Conservation (phyloP, 2,329 filamentous ascomycete species). For the Ciborinia camelliae region DNA sequence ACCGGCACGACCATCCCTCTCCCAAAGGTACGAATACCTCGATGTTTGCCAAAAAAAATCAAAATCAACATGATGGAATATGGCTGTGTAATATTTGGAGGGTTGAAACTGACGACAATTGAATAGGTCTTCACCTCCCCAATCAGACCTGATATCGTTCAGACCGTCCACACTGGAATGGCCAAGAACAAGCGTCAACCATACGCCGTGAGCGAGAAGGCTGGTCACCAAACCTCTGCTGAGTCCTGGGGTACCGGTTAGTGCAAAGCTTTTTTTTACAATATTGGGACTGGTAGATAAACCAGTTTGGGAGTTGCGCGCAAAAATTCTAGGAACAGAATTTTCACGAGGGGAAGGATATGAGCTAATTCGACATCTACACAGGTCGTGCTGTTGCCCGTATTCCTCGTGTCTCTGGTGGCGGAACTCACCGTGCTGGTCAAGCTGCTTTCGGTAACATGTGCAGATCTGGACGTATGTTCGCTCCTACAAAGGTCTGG, state of each 20-base stretch:
- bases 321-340: background rate
- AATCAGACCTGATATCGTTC: slow-evolving; percentile 98
- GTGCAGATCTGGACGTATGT: slow-evolving; percentile 99
- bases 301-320: slow-evolving; percentile 1
- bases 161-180: slow-evolving; percentile 94
- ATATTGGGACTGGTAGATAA: background rate
- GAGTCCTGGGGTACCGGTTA: slow-evolving; percentile 99
- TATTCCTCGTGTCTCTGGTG: slow-evolving; percentile 99
- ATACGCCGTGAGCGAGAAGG: slow-evolving; percentile 99
- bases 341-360: slow-evolving; percentile 1
- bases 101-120: slow-evolving; percentile 28
- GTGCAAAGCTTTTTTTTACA: slow-evolving; percentile 44
- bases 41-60: slow-evolving; percentile 9
- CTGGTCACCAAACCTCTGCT: slow-evolving; percentile 98
- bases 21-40: slow-evolving; percentile 54
- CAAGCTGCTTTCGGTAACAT: slow-evolving; percentile 99
- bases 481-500: slow-evolving; percentile 99
- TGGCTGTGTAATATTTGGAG: slow-evolving; percentile 5
- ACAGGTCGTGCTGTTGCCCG: slow-evolving; percentile 96
- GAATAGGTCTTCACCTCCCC: slow-evolving; percentile 82
- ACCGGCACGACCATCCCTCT: slow-evolving; percentile 86
- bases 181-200: slow-evolving; percentile 99
- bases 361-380: slow-evolving; percentile 26
- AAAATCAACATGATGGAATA: slow-evolving; percentile 4
- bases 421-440: slow-evolving; percentile 99